Base-by-base conservation (phyloP, 2,329 filamentous ascomycete species). In the Gaeumannomyces tritici region DNA sequence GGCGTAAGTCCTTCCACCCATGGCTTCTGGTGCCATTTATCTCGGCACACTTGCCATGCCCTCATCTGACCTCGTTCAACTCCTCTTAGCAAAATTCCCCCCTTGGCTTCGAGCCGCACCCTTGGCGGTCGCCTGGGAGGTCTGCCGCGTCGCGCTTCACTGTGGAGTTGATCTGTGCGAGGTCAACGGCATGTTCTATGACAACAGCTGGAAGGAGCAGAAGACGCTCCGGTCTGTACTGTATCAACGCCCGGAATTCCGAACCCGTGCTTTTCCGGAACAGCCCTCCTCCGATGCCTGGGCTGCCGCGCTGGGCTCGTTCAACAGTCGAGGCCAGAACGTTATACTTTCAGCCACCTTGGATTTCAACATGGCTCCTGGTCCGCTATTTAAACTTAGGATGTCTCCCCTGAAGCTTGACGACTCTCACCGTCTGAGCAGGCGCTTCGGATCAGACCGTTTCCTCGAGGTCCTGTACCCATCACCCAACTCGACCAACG, bases 381-480 rank as follows among this genome's bases (percentile, higher is more conserved):
- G 76, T 0, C 76, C 79, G 0, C 61, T 80, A 0, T 83, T 84
- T 63, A 64, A 67, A 0, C 67, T 86, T 5, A 74, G 73, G 6
- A 74, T 87, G 12, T 73, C 77, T 2, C 79, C 82, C 0, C 67
- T 86, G 1, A 74, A 72, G 12, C 68, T 85, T 1, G 80, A 84
- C 29, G 68, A 75, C 3, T 74, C 79, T 0, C 77, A 84, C 69
- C 80, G 85, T 1, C 70, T 87, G 0, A 73, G 74, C 26, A 78
- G 85, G 15, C 79, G 79, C 5, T 86, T 85, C 65, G 84, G 85
- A 0, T 71, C 78, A 0, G 84, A 88, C 65, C 77, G 85, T 0
- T 86, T 86, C 57, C 64, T 88, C 1, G 82, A 87, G 61, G 63
- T 88, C 0, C 69, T 77, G 5, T 73, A 86, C 6, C 83, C 84